phyloP scores from a whole-genome alignment of 345 rosid species.

The Eucalyptus pauciflora region DNA sequence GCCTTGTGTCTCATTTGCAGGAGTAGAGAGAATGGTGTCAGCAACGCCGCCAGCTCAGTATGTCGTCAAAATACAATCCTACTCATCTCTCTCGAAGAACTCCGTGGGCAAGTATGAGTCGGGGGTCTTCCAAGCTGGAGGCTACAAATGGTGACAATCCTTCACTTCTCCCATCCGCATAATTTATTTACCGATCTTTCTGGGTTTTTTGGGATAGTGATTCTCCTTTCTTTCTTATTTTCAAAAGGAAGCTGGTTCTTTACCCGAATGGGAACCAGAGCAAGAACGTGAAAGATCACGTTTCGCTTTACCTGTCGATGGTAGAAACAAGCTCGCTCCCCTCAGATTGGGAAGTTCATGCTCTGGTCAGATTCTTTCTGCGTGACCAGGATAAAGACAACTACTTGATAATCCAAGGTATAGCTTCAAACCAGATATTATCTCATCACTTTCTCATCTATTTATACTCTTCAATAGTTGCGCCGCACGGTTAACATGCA shows the following conservation, averaged over 20 bases:
- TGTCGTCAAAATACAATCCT: conserved; percentile 30
- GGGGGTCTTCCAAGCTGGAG: conserved; percentile 48
- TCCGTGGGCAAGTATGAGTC: conserved; percentile 46
- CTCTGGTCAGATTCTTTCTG: conserved; percentile 30
- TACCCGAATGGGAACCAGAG: conserved; percentile 55
- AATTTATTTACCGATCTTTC: not conserved
- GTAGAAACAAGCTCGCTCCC: conserved; percentile 23
- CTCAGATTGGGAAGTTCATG: conserved; percentile 36
- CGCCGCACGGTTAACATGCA: not conserved
- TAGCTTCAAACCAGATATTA: not conserved
- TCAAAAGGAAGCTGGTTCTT: conserved; percentile 42
- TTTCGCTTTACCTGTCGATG: conserved; percentile 42
- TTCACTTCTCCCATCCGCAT: not conserved
- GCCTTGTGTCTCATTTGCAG: not conserved
- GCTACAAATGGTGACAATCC: conserved; percentile 46
- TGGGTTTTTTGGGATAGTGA: not conserved
- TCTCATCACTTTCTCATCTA: not conserved
- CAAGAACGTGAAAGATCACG: conserved; percentile 36
- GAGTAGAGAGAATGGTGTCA: conserved; percentile 15
- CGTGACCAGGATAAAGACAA: conserved; percentile 27
- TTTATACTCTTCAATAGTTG: not conserved
- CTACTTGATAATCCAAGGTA: conserved; percentile 26
- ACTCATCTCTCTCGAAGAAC: conserved; percentile 30
- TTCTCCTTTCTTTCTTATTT: not conserved
- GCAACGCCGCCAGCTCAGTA: conserved; percentile 42